Evolutionary conservation across 345 rosid genomes (phyloP), one percentile per base, ranked within the genome.

Genomic region (Balakata baccata): DNA sequence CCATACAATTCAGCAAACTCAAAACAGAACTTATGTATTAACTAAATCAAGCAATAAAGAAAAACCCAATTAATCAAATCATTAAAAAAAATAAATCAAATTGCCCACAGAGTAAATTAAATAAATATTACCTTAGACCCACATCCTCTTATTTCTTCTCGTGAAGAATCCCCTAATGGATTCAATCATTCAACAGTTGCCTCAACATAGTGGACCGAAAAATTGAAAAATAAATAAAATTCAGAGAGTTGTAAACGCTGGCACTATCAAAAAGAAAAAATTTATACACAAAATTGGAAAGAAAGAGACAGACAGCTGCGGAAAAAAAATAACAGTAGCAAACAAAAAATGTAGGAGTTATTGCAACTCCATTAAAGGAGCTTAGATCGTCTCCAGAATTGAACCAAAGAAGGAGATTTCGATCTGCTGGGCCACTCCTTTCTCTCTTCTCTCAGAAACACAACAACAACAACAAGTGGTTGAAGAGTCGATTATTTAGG

Each of bases 361-460:
- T 69, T 38, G 60, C 67, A 81, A 83, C 87, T 77, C 81, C 88
- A 89, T 77, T 79, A 80, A 84, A 84, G 67, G 78, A 87, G 81
- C 82, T 81, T 69, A 89, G 89, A 86, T 91, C 96, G 87, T 84
- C 85, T 77, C 82, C 85, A 39, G 47, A 72, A 51, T 63, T 66
- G 79, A 79, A 78, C 56, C 61, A 81, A 64, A 80, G 71, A 72
- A 63, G 79, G 45, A 80, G 88, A 79, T 81, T 86, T 86, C 89
- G 92, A 88, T 90, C 97, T 90, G 85, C 90, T 87, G 96, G 94
- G 92, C 92, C 92, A 90, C 82, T 78, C 76, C 66, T 80, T 81
- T 78, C 72, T 79, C 77, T 43, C 46, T 43, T 43, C 46, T 43
- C 46, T 67, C 79, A 77, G 81, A 57, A 1, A 1, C 34, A 1